These are phyloP conservation scores for Ceratobasidium sp. DNA, from an alignment of 1,284 basidiomycete species.

Conservation along the genomic window DNA sequence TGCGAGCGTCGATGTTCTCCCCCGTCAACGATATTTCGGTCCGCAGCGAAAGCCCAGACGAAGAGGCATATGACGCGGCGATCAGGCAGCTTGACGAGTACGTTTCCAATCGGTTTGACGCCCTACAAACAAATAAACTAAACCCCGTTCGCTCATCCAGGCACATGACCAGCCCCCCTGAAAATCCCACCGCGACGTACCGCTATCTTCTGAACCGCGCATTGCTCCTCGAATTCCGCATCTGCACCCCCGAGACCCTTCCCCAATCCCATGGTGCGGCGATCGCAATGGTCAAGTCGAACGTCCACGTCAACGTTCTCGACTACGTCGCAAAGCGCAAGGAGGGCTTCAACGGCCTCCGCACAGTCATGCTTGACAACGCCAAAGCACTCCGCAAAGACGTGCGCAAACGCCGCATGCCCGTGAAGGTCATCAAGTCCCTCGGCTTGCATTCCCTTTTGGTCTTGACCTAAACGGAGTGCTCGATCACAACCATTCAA, in stretches of 20 bases:
- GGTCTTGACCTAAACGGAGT: neutral
- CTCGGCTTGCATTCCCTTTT: constrained; percentile 35
- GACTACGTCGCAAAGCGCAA: constrained; percentile 45
- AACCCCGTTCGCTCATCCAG: neutral
- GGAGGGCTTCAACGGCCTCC: constrained; percentile 36
- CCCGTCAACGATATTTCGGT: constrained; percentile 24
- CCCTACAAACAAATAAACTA: neutral
- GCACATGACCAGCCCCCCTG: constrained; percentile 43
- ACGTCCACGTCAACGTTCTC: constrained; percentile 46
- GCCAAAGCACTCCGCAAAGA: constrained; percentile 41
- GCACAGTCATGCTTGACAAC: constrained; percentile 32
- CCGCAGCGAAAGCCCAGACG: constrained; percentile 35
- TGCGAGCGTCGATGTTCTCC: constrained; percentile 35
- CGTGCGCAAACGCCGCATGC: constrained; percentile 38
- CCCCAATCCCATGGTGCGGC: constrained; percentile 41
- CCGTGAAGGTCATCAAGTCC: constrained; percentile 32
- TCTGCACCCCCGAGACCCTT: constrained; percentile 32
- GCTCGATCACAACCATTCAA: too few species aligned
- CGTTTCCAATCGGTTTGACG: neutral
- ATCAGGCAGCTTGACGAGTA: constrained; percentile 40
- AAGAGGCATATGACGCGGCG: constrained; percentile 35
- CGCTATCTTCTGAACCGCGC: constrained; percentile 43
- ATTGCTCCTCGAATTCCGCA: constrained; percentile 44
- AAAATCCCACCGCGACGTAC: constrained; percentile 39
- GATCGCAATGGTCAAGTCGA: constrained; percentile 45